A percentile compares a stretch with the other conserved stretches of the same genome.
These are phyloP conservation scores for Crithidia fasciculata DNA, from an alignment of 208 protist species.

Conservation along the genomic window DNA sequence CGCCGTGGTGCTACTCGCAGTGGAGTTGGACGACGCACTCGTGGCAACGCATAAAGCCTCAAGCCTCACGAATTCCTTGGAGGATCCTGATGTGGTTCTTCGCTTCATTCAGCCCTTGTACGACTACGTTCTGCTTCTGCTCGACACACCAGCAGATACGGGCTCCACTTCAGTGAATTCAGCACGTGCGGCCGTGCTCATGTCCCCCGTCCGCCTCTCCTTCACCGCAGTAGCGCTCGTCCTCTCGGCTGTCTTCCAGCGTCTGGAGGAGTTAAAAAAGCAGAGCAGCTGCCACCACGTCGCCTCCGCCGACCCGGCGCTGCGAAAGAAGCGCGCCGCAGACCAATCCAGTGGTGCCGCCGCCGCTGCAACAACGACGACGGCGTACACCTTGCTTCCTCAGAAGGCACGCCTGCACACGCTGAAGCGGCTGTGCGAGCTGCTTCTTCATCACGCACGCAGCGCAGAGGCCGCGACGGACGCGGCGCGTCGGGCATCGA, in stretches of 20 bases:
- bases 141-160: slow-evolving; percentile 2
- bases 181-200: background rate
- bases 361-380: background rate
- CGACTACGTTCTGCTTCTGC: slow-evolving; percentile 40
- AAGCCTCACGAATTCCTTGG: background rate
- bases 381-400: slow-evolving; percentile 57
- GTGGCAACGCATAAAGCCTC: background rate
- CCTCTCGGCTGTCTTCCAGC: slow-evolving; percentile 37
- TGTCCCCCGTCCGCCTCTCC: slow-evolving; percentile 35
- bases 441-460: slow-evolving; percentile 51
- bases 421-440: slow-evolving; percentile 66
- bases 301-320: slow-evolving; percentile 2
- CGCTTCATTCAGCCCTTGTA: slow-evolving; percentile 46
- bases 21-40: slow-evolving; percentile 7
- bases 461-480: slow-evolving; percentile 5
- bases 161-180: background rate
- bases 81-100: slow-evolving; percentile 27
- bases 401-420: slow-evolving; percentile 84
- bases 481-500: background rate
- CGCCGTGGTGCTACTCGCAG: slow-evolving; percentile 1
- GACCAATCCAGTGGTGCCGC: background rate
- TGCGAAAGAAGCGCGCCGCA: background rate
- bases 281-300: slow-evolving; percentile 45
- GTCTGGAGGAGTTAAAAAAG: slow-evolving; percentile 49
- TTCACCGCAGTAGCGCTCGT: slow-evolving; percentile 52